Conservation (phyloP, 495 filamentous ascomycete species). For the Tirmania nivea region DNA sequence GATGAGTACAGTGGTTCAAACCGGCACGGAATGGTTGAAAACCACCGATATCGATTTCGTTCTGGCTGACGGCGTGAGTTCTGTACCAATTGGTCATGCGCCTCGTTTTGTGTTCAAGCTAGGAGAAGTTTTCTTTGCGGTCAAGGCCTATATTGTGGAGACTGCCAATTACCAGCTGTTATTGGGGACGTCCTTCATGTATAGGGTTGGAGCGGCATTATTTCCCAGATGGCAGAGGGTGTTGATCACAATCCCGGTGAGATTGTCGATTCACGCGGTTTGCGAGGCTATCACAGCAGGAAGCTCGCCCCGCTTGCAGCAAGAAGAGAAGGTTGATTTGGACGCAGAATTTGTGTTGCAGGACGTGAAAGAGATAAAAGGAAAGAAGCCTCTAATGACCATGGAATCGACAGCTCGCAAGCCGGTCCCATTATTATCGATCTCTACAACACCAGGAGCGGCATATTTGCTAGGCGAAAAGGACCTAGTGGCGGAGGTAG, state of each 20-base stretch:
- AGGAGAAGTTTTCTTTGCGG: too few species aligned
- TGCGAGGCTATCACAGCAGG: background rate
- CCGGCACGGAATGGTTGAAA: too few species aligned
- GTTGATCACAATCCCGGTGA: background rate
- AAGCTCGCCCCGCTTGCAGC: background rate
- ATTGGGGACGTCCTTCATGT: background rate
- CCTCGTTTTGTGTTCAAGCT: too few species aligned
- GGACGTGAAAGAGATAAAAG: background rate
- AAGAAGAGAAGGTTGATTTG: background rate
- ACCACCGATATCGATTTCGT: too few species aligned
- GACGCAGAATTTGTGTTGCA: background rate
- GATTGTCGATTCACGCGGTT: background rate
- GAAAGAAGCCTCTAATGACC: background rate
- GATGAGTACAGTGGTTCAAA: too few species aligned
- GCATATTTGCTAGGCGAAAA: background rate
- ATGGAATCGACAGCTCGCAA: background rate
- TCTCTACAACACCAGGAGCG: too few species aligned
- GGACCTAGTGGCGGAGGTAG: background rate
- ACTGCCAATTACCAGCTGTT: background rate
- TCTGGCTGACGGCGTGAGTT: too few species aligned
- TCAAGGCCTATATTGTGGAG: too few species aligned
- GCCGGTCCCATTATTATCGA: background rate
- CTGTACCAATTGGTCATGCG: too few species aligned
- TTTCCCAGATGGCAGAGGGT: background rate
- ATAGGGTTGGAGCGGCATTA: background rate